phyloP scores from a whole-genome alignment of 352 stramenopile species.

The Globisporangium alternatum region DNA sequence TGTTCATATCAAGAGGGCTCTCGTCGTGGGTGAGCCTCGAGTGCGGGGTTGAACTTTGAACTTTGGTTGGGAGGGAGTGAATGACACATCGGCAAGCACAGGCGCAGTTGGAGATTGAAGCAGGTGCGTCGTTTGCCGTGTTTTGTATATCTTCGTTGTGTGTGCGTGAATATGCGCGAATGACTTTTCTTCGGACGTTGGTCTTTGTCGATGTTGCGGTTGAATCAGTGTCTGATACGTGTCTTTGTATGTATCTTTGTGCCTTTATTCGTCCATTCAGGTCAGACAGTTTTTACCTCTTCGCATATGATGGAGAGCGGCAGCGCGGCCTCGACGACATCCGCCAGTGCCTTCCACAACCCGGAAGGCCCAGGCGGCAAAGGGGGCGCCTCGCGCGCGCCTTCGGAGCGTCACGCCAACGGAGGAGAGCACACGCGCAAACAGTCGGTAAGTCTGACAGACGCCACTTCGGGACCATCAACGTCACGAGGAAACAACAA shows the following conservation, averaged over 20 bases:
- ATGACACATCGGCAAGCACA: conserved; percentile 17
- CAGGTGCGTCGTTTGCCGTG: conserved; percentile 7
- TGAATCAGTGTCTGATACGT: neutral
- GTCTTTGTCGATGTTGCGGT: neutral
- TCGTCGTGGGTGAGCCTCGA: neutral
- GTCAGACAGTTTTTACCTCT: conserved; percentile 7
- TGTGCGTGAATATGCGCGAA: neutral
- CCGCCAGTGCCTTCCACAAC: conserved; percentile 14
- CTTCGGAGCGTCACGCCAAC: conserved; percentile 12
- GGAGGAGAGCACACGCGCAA: conserved; percentile 15
- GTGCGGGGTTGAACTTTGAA: neutral
- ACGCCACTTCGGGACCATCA: conserved; percentile 11
- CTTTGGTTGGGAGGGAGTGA: conserved; percentile 1
- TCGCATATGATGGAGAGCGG: conserved; percentile 21
- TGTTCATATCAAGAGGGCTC: neutral
- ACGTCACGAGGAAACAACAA: conserved; percentile 18
- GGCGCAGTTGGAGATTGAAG: conserved; percentile 12
- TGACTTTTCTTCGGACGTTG: neutral
- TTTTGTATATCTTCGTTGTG: neutral
- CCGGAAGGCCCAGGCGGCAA: conserved; percentile 4
- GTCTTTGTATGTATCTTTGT: neutral
- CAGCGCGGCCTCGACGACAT: conserved; percentile 12
- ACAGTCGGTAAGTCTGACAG: conserved; percentile 8
- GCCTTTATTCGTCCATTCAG: neutral
- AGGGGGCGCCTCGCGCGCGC: conserved; percentile 4